These are phyloP conservation scores for Alliaria petiolata DNA, from an alignment of 345 rosid species.

Conservation along the genomic window DNA sequence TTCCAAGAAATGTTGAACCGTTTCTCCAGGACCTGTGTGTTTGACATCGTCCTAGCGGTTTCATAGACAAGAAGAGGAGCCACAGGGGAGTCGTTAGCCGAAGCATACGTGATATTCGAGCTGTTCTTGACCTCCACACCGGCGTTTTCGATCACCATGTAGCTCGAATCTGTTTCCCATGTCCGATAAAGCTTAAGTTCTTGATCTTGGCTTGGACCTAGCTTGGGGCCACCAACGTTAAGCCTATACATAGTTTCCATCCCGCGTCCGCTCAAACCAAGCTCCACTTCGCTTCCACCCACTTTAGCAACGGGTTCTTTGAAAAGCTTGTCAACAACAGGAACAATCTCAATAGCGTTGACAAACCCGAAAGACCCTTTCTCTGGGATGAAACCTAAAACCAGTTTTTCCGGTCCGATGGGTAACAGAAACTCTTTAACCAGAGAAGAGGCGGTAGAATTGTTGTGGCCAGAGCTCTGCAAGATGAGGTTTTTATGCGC, in stretches of 20 bases:
- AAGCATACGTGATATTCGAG: conserved; percentile 66
- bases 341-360: conserved; percentile 76
- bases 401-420: conserved; percentile 7
- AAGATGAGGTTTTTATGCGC: conserved; percentile 39
- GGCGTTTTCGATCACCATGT: conserved; percentile 80
- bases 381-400: conserved; percentile 45
- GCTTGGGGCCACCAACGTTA: conserved; percentile 80
- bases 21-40: conserved; percentile 71
- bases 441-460: conserved; percentile 15
- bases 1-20: conserved; percentile 95
- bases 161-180: conserved; percentile 80
- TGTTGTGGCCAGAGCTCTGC: conserved; percentile 34
- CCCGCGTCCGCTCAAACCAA: conserved; percentile 50
- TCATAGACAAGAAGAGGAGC: conserved; percentile 87
- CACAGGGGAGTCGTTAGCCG: conserved; percentile 41
- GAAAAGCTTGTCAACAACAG: conserved; percentile 41
- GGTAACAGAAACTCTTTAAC: conserved; percentile 36
- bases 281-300: conserved; percentile 55
- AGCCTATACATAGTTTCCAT: conserved; percentile 78
- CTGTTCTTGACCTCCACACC: conserved; percentile 48
- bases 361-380: conserved; percentile 79
- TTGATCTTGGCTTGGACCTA: conserved; percentile 49
- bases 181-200: conserved; percentile 68
- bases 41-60: conserved; percentile 75
- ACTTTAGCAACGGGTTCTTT: conserved; percentile 49